phyloP scores from a whole-genome alignment of 352 stramenopile genomes.

The Paralagenidium karlingii region DNA sequence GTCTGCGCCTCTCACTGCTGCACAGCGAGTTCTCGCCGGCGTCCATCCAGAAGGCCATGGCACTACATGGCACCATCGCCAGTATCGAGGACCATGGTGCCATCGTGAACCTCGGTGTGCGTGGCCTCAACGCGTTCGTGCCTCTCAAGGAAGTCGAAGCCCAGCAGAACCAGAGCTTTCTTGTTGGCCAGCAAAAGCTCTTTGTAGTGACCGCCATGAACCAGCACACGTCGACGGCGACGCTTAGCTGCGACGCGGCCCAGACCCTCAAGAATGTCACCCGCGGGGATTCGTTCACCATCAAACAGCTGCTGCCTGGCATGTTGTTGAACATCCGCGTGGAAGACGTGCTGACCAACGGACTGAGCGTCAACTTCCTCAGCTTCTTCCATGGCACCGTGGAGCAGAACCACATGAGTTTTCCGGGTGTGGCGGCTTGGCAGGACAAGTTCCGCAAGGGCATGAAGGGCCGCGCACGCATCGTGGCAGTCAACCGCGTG shows the following conservation, averaged over 20 bases:
- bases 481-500: constrained; percentile 63
- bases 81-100: constrained; percentile 92
- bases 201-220: constrained; percentile 64
- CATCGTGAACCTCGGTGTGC: constrained; percentile 84
- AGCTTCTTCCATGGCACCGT: constrained; percentile 81
- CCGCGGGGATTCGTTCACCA: constrained; percentile 68
- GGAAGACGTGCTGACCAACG: constrained; percentile 80
- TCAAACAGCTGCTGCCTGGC: constrained; percentile 83
- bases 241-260: constrained; percentile 45
- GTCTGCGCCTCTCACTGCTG: constrained; percentile 70
- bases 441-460: constrained; percentile 63
- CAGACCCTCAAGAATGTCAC: constrained; percentile 69
- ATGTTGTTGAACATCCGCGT: constrained; percentile 90
- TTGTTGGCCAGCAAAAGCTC: constrained; percentile 55
- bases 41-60: constrained; percentile 50
- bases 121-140: constrained; percentile 63
- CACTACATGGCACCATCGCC: constrained; percentile 76
- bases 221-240: constrained; percentile 58
- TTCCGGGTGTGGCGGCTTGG: constrained; percentile 58
- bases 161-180: constrained; percentile 12
- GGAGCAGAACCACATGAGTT: constrained; percentile 84
- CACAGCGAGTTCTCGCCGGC: constrained; percentile 63
- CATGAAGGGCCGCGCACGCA: constrained; percentile 74
- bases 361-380: constrained; percentile 80
- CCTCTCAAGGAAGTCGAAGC: constrained; percentile 49